phyloP scores from a whole-genome alignment of 1,139 yeast genomes.

The Geotrichum reessii region DNA sequence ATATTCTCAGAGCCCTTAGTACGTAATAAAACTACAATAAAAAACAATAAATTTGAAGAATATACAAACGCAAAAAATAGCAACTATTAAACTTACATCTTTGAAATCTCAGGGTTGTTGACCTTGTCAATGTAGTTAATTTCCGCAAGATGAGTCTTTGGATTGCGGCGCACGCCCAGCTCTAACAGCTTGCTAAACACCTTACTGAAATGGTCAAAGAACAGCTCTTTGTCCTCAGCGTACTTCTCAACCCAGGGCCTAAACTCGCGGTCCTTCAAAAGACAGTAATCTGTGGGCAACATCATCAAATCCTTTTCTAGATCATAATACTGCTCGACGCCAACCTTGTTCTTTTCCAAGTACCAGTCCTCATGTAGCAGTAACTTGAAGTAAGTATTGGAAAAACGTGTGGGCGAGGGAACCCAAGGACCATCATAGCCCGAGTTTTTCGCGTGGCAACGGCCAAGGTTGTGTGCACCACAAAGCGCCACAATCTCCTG shows the following conservation, averaged over 20 bases:
- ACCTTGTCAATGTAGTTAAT: constrained; percentile 28
- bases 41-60: not conserved
- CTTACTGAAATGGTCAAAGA: constrained; percentile 48
- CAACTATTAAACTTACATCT: constrained; percentile 20
- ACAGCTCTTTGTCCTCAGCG: constrained; percentile 49
- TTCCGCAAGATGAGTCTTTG: constrained; percentile 30
- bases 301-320: constrained; percentile 56
- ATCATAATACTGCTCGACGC: constrained; percentile 75
- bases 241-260: constrained; percentile 48
- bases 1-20: too few relatives aligned
- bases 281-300: constrained; percentile 59
- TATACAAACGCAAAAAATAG: not conserved
- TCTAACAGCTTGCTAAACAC: constrained; percentile 55
- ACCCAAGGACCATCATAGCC: constrained; percentile 94
- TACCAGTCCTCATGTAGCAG: constrained; percentile 74
- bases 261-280: constrained; percentile 47
- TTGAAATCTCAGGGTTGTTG: constrained; percentile 23
- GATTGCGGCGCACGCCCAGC: constrained; percentile 45
- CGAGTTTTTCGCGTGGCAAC: constrained; percentile 50
- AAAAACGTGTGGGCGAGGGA: constrained; percentile 70
- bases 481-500: constrained; percentile 57
- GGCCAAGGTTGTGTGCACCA: constrained; percentile 63
- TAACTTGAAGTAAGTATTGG: constrained; percentile 71
- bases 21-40: not conserved
- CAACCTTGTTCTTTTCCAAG: constrained; percentile 45